Evolutionary conservation across 345 rosid species (phyloP).

Genomic region (Xanthoceras sorbifolium): DNA sequence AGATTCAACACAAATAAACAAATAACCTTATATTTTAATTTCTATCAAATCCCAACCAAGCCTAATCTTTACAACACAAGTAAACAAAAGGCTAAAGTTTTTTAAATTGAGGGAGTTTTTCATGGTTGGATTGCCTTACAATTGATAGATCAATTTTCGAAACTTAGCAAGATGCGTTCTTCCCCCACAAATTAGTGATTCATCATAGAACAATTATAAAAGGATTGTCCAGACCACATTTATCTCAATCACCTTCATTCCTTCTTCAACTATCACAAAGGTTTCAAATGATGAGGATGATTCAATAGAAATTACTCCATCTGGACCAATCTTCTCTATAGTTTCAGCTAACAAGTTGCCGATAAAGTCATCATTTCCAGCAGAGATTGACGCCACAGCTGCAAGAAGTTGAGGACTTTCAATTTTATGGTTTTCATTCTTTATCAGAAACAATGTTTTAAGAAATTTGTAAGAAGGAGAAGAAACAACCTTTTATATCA

Average conservation of each 20-base stretch:
- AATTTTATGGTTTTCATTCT: not conserved
- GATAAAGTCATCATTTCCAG: slow-evolving; percentile 82
- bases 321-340: slow-evolving; percentile 75
- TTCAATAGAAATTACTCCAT: slow-evolving; percentile 82
- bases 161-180: not conserved
- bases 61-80: no score
- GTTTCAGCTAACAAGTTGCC: slow-evolving; percentile 72
- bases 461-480: slow-evolving; percentile 8
- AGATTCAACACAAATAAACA: not conserved
- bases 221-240: slow-evolving; percentile 12
- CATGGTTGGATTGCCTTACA: not conserved
- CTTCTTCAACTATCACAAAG: slow-evolving; percentile 74
- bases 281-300: slow-evolving; percentile 77
- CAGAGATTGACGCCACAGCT: slow-evolving; percentile 92
- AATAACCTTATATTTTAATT: no score
- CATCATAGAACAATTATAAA: not conserved
- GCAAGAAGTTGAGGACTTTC: slow-evolving; percentile 30
- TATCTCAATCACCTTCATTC: slow-evolving; percentile 61
- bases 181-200: not conserved
- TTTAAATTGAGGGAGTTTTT: not conserved
- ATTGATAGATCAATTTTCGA: not conserved
- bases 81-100: no score
- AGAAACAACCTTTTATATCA: slow-evolving; percentile 60
- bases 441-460: not conserved
- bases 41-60: no score